phyloP scores from a whole-genome alignment of 2,329 filamentous ascomycete species.

The Penicillium italicum region DNA sequence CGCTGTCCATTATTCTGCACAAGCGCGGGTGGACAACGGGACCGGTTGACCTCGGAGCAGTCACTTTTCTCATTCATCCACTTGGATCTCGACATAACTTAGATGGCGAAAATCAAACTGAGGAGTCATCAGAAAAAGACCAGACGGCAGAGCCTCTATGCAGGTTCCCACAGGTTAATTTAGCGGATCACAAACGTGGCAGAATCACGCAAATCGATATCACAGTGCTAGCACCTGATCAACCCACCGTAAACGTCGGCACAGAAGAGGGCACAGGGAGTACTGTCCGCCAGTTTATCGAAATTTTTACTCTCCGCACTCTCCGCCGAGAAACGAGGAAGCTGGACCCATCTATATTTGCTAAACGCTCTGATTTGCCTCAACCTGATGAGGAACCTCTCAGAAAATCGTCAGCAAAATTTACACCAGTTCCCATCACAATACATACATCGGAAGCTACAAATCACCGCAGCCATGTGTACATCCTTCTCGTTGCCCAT shows the following conservation, averaged over 20 bases:
- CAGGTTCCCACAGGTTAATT: slow-evolving; percentile 33
- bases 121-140: not conserved
- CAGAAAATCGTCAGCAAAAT: not conserved
- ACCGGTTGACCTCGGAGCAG: slow-evolving; percentile 44
- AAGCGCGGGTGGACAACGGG: slow-evolving; percentile 55
- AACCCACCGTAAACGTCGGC: not conserved
- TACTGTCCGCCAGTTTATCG: slow-evolving; percentile 26
- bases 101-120: not conserved
- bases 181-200: slow-evolving; percentile 29
- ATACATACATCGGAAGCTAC: slow-evolving; percentile 43
- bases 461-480: slow-evolving; percentile 45
- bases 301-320: slow-evolving; percentile 15
- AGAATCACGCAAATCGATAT: slow-evolving; percentile 37
- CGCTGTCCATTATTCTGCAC: slow-evolving; percentile 42
- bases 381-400: not conserved
- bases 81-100: slow-evolving; percentile 20
- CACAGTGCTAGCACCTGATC: slow-evolving; percentile 40
- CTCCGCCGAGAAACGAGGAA: slow-evolving; percentile 19
- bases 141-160: not conserved
- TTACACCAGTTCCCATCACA: slow-evolving; percentile 19
- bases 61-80: slow-evolving; percentile 49
- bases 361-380: not conserved
- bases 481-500: slow-evolving; percentile 55
- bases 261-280: not conserved
- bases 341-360: slow-evolving; percentile 17